These are phyloP conservation scores for Fusarium sp. DNA, from an alignment of 2,329 filamentous ascomycete species.

Conservation along the genomic window DNA sequence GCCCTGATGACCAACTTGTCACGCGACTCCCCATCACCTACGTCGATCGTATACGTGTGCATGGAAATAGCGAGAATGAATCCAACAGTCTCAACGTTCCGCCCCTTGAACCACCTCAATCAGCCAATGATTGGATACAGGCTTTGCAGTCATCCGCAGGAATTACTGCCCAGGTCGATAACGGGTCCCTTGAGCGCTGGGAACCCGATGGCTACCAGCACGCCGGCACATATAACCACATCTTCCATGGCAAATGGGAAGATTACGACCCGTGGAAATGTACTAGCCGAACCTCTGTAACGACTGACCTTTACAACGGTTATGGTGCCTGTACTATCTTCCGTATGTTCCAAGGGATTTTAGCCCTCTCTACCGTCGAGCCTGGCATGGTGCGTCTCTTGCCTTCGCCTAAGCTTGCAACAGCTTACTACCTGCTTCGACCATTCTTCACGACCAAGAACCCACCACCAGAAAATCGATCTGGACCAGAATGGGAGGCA, in stretches of 20 bases:
- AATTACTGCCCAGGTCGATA: slow-evolving; percentile 75
- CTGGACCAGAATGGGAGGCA: slow-evolving; percentile 61
- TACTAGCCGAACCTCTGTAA: slow-evolving; percentile 64
- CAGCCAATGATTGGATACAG: slow-evolving; percentile 55
- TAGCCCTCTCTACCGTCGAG: slow-evolving; percentile 66
- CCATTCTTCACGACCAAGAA: slow-evolving; percentile 65
- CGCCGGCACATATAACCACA: slow-evolving; percentile 65
- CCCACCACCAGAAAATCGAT: slow-evolving; percentile 55
- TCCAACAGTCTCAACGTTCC: slow-evolving; percentile 40
- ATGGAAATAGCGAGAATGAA: slow-evolving; percentile 58
- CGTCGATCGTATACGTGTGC: slow-evolving; percentile 76
- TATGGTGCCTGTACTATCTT: slow-evolving; percentile 69
- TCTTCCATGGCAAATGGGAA: slow-evolving; percentile 68
- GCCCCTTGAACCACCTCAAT: slow-evolving; percentile 47
- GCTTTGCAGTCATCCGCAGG: slow-evolving; percentile 60
- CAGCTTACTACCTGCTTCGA: slow-evolving; percentile 79
- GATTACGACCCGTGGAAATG: slow-evolving; percentile 68
- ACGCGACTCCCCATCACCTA: slow-evolving; percentile 74
- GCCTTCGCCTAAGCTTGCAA: slow-evolving; percentile 79
- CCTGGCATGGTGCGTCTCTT: slow-evolving; percentile 78
- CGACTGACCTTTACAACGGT: slow-evolving; percentile 69
- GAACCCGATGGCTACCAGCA: slow-evolving; percentile 75
- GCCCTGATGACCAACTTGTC: slow-evolving; percentile 67
- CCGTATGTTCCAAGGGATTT: slow-evolving; percentile 69
- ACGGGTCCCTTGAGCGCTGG: slow-evolving; percentile 79